phyloP scores from a whole-genome alignment of 164 flowering plant genomes.

The Paratinospora sagittata region DNA sequence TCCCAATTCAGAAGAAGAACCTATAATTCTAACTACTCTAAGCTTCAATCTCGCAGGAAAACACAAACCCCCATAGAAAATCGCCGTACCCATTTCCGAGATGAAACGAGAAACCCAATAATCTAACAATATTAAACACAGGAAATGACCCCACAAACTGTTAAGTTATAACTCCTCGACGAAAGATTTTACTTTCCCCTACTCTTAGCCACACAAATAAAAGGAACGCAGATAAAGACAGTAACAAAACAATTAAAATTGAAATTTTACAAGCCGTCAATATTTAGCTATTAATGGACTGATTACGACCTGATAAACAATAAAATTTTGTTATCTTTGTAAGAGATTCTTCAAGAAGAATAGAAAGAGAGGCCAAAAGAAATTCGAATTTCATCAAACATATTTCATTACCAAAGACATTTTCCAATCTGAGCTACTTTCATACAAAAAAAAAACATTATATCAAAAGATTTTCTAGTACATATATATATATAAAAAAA shows the following conservation, averaged over 20 bases:
- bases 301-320: not conserved
- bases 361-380: no score
- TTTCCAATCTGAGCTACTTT: no score
- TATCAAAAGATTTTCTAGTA: no score
- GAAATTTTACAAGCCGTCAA: no score
- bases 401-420: no score
- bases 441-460: no score
- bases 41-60: no score
- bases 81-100: constrained; percentile 12
- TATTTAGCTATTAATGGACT: not conserved
- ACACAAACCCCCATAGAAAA: constrained; percentile 11
- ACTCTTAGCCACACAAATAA: not conserved
- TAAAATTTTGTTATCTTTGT: no score
- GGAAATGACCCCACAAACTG: not conserved
- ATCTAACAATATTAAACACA: not conserved
- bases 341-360: no score
- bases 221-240: not conserved
- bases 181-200: not conserved
- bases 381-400: no score
- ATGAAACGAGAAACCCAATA: not conserved
- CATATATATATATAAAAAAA: no score
- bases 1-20: constrained; percentile 22
- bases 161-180: not conserved
- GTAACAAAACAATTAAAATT: not conserved
- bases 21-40: constrained; percentile 12